Base-by-base conservation (phyloP, 495 filamentous ascomycete species). In the Penicillium nucicola region DNA sequence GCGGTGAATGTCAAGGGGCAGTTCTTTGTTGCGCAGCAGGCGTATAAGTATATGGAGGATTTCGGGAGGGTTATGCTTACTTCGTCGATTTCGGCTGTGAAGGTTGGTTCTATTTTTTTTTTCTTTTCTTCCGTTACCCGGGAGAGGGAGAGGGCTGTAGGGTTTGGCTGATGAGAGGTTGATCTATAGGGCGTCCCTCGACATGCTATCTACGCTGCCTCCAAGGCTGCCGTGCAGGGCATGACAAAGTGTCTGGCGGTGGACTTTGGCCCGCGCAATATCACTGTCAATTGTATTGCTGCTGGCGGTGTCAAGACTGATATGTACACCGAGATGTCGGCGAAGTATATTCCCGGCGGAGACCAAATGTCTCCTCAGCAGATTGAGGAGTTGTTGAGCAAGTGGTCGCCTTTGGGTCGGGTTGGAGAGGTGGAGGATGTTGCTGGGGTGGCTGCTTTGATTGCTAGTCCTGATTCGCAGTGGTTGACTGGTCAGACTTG, bases 11-110 rank as follows among this genome's bases (percentile, higher is more conserved):
- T 78, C 28, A 78, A 77, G 44, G 78, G 75, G 25, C 79, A 81
- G 61, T 81, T 79, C 60, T 78, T 82, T 72, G 84, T 89, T 39
- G 84, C 83, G 45, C 81, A 84, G 63, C 77, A 85, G 68, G 85
- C 79, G 6, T 83, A 83, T 65, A 79, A 78, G 68, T 72, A 86
- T 65, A 71, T 83, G 62, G 55, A 70, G 52, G 71, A 80, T 35
- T 47, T 41, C 38, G 66, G 66, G 15, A 47, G 66, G 0, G 50
- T 69, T 15, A 68, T 68, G 46, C 19, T 67, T 48, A 65, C 61
- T 22, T 67, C 65, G 30, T 66, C 62, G 3, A 67, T 67, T 50
- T 67, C 65, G 11, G 65, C 62, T 13, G 57, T 57, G 5, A 62
- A 60, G 56, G 62, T 65, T 33, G 11, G 58, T 35, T 11, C 5